Percentiles rank a stretch among this genome's conserved stretches.
These are phyloP conservation scores for Euphrasia confusa DNA, from an alignment of 257 asterid genomes.

Conservation along the genomic window DNA sequence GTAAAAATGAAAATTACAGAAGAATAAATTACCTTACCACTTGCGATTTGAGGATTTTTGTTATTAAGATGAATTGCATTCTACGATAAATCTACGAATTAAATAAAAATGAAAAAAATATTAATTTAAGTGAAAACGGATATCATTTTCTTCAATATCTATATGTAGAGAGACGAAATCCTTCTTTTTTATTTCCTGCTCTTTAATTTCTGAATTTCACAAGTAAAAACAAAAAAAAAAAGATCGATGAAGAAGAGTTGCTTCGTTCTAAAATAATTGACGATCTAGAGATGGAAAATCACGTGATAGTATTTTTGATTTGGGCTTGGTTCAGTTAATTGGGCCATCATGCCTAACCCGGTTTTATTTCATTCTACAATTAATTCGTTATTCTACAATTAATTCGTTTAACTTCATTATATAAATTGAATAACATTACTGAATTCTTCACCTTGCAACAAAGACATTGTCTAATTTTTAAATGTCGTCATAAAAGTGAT, in stretches of 20 bases:
- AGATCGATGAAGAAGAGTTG: conserved; percentile 39
- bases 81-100: conserved; percentile 17
- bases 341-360: background rate
- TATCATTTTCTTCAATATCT: background rate
- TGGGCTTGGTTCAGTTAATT: background rate
- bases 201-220: conserved; percentile 26
- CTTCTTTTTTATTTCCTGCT: conserved; percentile 17
- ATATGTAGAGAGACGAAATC: conserved; percentile 15
- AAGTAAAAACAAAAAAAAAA: conserved; percentile 12
- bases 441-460: too few species aligned
- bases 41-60: conserved; percentile 25
- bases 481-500: too few species aligned
- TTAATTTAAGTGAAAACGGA: too few species aligned
- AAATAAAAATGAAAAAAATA: conserved; percentile 5
- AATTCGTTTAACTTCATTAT: too few species aligned
- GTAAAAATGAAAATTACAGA: background rate
- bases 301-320: background rate
- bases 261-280: conserved; percentile 13
- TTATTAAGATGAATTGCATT: conserved; percentile 29
- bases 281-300: conserved; percentile 1
- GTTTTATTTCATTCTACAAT: too few species aligned
- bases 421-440: too few species aligned
- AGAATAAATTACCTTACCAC: conserved; percentile 30
- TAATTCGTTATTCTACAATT: too few species aligned
- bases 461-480: too few species aligned